Evolutionary conservation across 2,329 filamentous ascomycete genomes (phyloP), one percentile per base, ranked within the genome.

Genomic region (Colletotrichum shisoi): DNA sequence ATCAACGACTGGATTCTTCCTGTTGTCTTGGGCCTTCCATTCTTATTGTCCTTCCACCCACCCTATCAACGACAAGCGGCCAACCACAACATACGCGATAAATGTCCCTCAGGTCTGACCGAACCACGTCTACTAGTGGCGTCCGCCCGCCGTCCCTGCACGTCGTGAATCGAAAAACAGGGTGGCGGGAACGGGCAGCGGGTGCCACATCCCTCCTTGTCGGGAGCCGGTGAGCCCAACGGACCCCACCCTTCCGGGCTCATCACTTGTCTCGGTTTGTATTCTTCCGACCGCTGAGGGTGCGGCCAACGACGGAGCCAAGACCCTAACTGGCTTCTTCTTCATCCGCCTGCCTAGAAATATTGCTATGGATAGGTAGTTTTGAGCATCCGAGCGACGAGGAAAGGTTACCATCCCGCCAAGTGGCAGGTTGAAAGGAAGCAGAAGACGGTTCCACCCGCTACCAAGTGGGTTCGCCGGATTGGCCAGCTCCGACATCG

Each of bases 221-320:
- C 65, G 65, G 56, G 54, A 56, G 61, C 65, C 61, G 65, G 61
- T 65, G 65, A 68, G 62, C 48, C 56, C 34, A 42, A 53, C 21
- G 34, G 24, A 45, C 62, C 49, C 61, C 62, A 64, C 65, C 44
- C 42, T 45, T 57, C 61, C 54, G 65, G 56, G 44, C 62, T 60
- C 54, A 39, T 64, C 54, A 56, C 27, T 54, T 46, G 44, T 56
- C 56, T 68, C 65, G 65, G 65, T 65, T 49, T 68, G 56, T 49
- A 65, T 60, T 67, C 44, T 56, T 65, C 65, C 65, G 62, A 54
- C 56, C 65, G 65, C 56, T 67, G 53, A 56, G n/a, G 37, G 54
- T 59, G 37, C 61, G 61, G 37, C 61, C 48, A 57, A 61, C 7
- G n/a, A 45, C 27, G 44, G 42, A 21, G 15, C 48, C 13, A 51